Percentiles rank a stretch among this genome's conserved stretches.
Conservation (phyloP, 768 basidiomycete species). For the Phlebiopsis gigantea region DNA sequence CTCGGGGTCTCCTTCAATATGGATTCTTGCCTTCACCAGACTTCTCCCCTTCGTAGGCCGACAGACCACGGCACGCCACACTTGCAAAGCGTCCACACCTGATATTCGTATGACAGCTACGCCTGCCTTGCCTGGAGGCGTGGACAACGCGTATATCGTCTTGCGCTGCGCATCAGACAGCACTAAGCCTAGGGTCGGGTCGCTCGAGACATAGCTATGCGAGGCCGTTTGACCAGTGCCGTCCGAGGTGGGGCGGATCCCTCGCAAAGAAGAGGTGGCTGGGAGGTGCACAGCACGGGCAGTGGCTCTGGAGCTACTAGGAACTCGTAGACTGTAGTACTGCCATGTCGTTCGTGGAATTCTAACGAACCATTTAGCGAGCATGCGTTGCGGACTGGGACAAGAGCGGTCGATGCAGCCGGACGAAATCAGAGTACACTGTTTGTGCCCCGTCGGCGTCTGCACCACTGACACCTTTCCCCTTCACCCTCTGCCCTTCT, state of each 20-base stretch:
- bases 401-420: background rate
- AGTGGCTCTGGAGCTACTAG: too few species aligned
- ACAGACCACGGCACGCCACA: constrained; percentile 59
- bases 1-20: constrained; percentile 28
- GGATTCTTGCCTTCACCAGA: background rate
- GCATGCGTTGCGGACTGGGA: background rate
- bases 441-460: constrained; percentile 3
- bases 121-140: constrained; percentile 81
- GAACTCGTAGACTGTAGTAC: background rate
- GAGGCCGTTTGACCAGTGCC: background rate
- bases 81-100: constrained; percentile 62
- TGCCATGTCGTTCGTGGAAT: background rate
- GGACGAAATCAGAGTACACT: background rate
- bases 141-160: constrained; percentile 87
- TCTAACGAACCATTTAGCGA: background rate
- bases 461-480: background rate
- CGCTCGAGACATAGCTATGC: background rate
- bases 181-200: constrained; percentile 14
- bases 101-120: constrained; percentile 81
- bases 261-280: background rate
- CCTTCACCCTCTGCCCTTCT: constrained; percentile 2
- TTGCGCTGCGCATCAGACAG: constrained; percentile 49
- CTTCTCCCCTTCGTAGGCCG: constrained; percentile 9
- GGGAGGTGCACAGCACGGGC: too few species aligned
- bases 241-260: background rate